Evolutionary conservation across 345 rosid species (phyloP).

Genomic region (Theobroma cacao): DNA sequence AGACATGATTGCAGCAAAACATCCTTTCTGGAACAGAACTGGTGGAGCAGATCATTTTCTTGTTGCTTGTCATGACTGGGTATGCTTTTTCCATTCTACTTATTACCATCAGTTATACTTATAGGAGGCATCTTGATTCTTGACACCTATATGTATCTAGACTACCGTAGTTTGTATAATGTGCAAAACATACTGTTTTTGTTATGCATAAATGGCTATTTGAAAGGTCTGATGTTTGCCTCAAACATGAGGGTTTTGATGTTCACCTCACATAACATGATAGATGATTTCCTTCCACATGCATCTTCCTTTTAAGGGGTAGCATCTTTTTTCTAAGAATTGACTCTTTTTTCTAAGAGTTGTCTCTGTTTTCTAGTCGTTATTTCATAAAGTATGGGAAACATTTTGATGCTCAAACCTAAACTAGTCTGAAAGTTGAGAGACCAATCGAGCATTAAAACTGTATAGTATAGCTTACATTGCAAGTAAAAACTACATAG

Average conservation of each 20-base stretch:
- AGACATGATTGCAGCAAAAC: conserved; percentile 45
- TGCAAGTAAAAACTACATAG: not conserved
- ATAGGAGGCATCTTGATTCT: not conserved
- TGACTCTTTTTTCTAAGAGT: not conserved
- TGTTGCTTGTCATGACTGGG: conserved; percentile 90
- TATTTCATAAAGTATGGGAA: not conserved
- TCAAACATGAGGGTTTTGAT: conserved; percentile 28
- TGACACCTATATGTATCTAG: not conserved
- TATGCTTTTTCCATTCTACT: conserved; percentile 19
- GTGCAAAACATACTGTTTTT: not conserved
- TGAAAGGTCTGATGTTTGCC: not conserved
- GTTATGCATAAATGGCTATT: not conserved
- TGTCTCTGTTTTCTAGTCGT: not conserved
- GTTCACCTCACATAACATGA: conserved; percentile 38
- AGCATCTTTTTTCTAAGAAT: not conserved
- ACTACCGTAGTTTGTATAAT: not conserved
- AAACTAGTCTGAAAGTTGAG: not conserved
- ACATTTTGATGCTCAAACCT: not conserved
- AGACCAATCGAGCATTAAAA: not conserved
- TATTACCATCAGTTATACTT: not conserved
- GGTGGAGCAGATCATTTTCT: conserved; percentile 81
- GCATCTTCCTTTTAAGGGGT: not conserved
- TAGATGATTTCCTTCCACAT: not conserved
- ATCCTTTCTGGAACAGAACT: conserved; percentile 83
- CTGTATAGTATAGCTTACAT: not conserved